Conservation (phyloP, 2,329 filamentous ascomycete genomes). For the Torrubiella hemipterigena region DNA sequence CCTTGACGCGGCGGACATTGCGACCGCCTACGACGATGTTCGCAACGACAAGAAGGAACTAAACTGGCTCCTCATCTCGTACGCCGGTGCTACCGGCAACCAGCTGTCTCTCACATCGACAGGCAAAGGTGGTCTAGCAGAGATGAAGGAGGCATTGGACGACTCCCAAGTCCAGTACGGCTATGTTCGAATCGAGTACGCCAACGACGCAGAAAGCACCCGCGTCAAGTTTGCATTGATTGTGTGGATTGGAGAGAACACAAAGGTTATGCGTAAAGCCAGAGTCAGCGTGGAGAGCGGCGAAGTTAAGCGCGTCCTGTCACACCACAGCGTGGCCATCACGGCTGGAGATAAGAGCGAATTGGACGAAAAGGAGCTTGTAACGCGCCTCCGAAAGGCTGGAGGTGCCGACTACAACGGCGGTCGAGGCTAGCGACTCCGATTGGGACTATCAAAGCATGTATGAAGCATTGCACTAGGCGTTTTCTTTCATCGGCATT, state of each 20-base stretch:
- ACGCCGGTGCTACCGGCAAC: constrained; percentile 42
- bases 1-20: constrained; percentile 45
- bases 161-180: constrained; percentile 52
- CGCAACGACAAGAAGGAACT: constrained; percentile 53
- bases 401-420: constrained; percentile 64
- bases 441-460: too few species aligned
- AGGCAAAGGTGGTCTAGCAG: constrained; percentile 47
- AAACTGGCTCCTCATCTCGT: constrained; percentile 57
- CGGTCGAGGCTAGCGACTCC: constrained; percentile 35
- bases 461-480: too few species aligned
- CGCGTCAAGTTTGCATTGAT: constrained; percentile 57
- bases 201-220: constrained; percentile 58
- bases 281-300: constrained; percentile 56
- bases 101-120: constrained; percentile 42
- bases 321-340: constrained; percentile 54
- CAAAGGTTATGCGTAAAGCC: constrained; percentile 59
- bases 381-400: constrained; percentile 48
- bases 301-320: constrained; percentile 49
- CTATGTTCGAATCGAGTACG: constrained; percentile 55
- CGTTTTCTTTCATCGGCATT: too few species aligned
- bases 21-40: constrained; percentile 53
- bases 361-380: constrained; percentile 48
- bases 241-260: constrained; percentile 55
- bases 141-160: constrained; percentile 45
- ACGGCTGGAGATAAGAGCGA: constrained; percentile 49